A percentile compares a stretch with the other conserved stretches of the same genome.
Conservation (phyloP, 768 basidiomycete species). For the Trichaptum fuscoviolaceum region DNA sequence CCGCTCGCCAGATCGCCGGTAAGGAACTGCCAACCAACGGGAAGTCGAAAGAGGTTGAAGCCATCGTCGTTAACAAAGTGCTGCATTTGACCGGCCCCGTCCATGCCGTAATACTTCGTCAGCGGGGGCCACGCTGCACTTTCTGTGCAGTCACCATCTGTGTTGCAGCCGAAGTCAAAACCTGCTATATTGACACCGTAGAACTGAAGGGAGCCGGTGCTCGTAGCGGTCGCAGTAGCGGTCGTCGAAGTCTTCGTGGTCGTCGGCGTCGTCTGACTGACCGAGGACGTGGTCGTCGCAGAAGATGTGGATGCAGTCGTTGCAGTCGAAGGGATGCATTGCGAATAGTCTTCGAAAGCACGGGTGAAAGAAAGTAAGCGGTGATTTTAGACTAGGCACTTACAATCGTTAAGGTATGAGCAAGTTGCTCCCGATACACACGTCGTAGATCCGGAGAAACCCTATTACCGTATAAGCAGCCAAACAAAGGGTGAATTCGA, state of each 20-base stretch:
- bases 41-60: conserved; percentile 55
- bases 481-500: neutral
- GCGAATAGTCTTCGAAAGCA: conserved; percentile 25
- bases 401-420: conserved; percentile 25
- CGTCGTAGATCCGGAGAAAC: conserved; percentile 31
- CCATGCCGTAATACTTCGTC: conserved; percentile 35
- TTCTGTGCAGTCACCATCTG: conserved; percentile 37
- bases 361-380: conserved; percentile 3
- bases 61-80: conserved; percentile 53
- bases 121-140: conserved; percentile 41
- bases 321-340: conserved; percentile 28
- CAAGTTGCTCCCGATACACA: conserved; percentile 31
- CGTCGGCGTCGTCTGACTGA: conserved; percentile 8
- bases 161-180: conserved; percentile 48
- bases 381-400: conserved; percentile 6
- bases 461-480: conserved; percentile 15
- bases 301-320: conserved; percentile 10
- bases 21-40: conserved; percentile 56
- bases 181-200: conserved; percentile 51
- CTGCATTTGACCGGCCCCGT: conserved; percentile 53
- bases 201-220: conserved; percentile 26
- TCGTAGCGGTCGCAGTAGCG: conserved; percentile 6
- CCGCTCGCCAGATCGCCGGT: conserved; percentile 33
- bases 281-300: conserved; percentile 11
- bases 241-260: conserved; percentile 15